Evolutionary conservation across 1,139 yeast genomes (phyloP), one percentile per base, ranked within the genome.

Genomic region (Yamadazyma sp.): DNA sequence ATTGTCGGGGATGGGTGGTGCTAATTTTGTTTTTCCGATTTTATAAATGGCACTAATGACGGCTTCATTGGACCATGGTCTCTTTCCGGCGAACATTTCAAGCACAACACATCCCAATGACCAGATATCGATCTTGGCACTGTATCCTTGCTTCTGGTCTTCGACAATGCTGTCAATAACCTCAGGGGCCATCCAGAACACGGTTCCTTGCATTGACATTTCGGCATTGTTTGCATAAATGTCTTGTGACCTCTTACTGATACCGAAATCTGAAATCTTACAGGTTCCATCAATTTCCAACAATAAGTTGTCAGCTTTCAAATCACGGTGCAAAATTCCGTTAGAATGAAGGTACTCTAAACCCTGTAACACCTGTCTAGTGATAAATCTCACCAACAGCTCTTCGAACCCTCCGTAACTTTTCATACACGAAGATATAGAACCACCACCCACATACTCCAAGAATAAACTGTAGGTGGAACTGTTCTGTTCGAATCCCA

Each of bases 111-210:
- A 94, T 0, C 98, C 99, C 29, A 90, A 63, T 0, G 97, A 83
- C 95, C 95, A 86, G 27, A 86, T 84, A 59, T 86, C 95, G 27
- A 94, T 89, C 61, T 94, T 94, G 20, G 98, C 98, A 65, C 95
- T 87, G 57, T 94, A 94, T 0, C 97, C 97, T 56, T 85, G 95
- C 48, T 84, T 86, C 40, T 81, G 83, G 51, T 85, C 86, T 52
- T 77, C 82, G 4, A 80, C 81, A 27, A 80, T 81, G 50, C 82
- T 82, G 55, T 86, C 88, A 40, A 94, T 89, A 44, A 94, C 96
- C 58, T 94, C 99, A 0, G 99, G 99, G 0, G 99, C 99, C 98
- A 94, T 94, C 98, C 98, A 94, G 58, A 90, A 94, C 2, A 94
- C 90, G 0, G 98, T 90, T 15, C 99, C 99, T 62, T 94, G 96